Evolutionary conservation across 371 early-diverging fungal species (phyloP), one percentile per base, ranked within the genome.

Genomic region (Chytridium lagenaria): DNA sequence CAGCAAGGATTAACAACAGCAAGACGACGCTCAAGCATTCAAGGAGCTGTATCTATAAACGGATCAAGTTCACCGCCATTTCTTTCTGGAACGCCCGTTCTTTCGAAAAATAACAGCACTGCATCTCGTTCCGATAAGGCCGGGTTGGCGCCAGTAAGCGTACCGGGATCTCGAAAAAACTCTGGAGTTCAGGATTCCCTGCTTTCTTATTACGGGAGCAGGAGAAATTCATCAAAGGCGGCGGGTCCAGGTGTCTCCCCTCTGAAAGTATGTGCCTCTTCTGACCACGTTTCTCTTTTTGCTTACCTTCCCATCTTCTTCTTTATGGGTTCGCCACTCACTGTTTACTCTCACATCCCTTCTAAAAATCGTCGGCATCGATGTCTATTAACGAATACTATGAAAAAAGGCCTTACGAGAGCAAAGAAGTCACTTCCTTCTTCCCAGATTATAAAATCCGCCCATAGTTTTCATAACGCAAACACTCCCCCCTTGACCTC

Each of bases 171-270:
- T 10, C 7, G 57, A 23, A 55, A 55, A 30, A 55, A 55, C 57
- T 55, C 57, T 5, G 30, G 57, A 10, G 57, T 23, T 19, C 57
- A 55, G 30, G 57, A 55, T 10, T 55, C 57, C 7, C 57, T 55
- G 7, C 26, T 55, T 16, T 19, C 57, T 16, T 55, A 55, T 30
- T 44, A 44, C 44, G 44, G 12, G 19, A 55, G 57, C 57, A 19
- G 57, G 26, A 55, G 23, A 30, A 55, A 55, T 26, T 55, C 44
- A 19, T 7, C 57, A 49, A 49, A 49, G 57, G 57, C 23, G 26
- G 26, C 10, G 26, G 22, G 15, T 26, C 5, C 57, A 55, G 57
- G 57, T 15, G 44, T 44, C 26, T 19, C 57, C 26, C 7, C 10
- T 19, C 26, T 15, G 57, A 55, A 16, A 55, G 57, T 55, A 55